Conservation (phyloP, 179 eudicot species). For the Heliamphora pulchella region DNA sequence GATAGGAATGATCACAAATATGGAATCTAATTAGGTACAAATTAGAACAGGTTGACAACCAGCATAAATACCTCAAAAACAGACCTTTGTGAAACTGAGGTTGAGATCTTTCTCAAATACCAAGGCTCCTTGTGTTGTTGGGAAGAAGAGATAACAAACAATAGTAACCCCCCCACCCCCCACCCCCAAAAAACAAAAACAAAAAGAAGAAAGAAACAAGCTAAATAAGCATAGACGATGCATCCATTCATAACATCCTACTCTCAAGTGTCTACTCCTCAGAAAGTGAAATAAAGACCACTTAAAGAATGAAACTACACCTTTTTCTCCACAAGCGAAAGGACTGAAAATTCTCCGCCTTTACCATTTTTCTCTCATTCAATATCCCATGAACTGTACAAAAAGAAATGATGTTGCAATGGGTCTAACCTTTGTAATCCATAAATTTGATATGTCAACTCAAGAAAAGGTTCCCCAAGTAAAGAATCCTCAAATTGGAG, state of each 20-base stretch:
- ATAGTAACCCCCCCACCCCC: neutral
- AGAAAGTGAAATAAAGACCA: neutral
- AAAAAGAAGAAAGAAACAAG: neutral
- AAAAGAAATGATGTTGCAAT: neutral
- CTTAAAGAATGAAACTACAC: conserved; percentile 5
- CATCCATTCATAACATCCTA: neutral
- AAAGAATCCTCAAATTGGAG: neutral
- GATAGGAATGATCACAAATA: neutral
- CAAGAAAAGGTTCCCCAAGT: neutral
- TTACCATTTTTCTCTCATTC: neutral
- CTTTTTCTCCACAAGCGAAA: neutral
- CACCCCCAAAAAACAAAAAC: neutral
- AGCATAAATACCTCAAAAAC: neutral
- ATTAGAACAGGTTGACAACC: neutral
- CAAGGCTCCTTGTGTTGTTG: neutral
- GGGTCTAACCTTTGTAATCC: neutral
- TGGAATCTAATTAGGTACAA: neutral
- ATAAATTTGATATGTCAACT: neutral
- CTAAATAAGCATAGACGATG: neutral
- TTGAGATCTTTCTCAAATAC: conserved; percentile 6
- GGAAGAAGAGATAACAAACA: neutral
- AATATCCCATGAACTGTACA: neutral
- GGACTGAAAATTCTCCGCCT: neutral
- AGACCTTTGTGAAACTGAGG: neutral
- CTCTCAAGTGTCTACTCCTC: neutral